phyloP scores from a whole-genome alignment of 768 basidiomycete species.

The Auriculariales sp. region DNA sequence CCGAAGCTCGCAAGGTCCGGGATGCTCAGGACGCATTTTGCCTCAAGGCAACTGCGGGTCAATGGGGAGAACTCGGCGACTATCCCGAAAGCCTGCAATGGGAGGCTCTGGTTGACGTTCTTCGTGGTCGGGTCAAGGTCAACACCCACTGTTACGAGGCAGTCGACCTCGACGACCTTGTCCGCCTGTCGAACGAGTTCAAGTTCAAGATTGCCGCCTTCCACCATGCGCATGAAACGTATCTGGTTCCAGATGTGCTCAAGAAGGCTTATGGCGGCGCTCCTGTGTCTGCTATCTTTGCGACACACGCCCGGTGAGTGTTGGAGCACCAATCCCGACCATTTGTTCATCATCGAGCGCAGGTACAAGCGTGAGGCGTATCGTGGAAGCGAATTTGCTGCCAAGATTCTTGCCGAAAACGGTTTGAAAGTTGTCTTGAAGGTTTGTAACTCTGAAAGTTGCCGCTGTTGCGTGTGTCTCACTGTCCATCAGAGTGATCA shows the following conservation, averaged over 20 bases:
- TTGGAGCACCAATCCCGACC: slow-evolving; percentile 12
- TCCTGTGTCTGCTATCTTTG: slow-evolving; percentile 63
- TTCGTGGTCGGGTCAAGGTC: slow-evolving; percentile 67
- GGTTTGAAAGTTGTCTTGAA: slow-evolving; percentile 40
- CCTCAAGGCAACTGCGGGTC: slow-evolving; percentile 32
- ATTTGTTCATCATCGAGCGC: slow-evolving; percentile 1
- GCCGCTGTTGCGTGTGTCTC: too few species aligned
- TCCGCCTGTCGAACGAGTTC: slow-evolving; percentile 71
- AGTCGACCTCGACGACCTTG: slow-evolving; percentile 36
- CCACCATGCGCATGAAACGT: slow-evolving; percentile 70
- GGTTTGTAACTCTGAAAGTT: slow-evolving; percentile 13
- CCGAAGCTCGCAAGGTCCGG: slow-evolving; percentile 55
- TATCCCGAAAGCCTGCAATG: slow-evolving; percentile 70
- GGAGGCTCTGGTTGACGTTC: slow-evolving; percentile 69
- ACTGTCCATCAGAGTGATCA: slow-evolving; percentile 30
- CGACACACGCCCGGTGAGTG: slow-evolving; percentile 35
- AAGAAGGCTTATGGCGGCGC: slow-evolving; percentile 43
- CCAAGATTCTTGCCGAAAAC: slow-evolving; percentile 33
- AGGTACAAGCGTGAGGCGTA: slow-evolving; percentile 46
- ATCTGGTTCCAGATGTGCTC: slow-evolving; percentile 62
- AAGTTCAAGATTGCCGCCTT: slow-evolving; percentile 59
- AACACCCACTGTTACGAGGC: slow-evolving; percentile 23
- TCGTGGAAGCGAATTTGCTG: slow-evolving; percentile 40
- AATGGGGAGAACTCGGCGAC: slow-evolving; percentile 16
- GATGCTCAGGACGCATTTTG: slow-evolving; percentile 61